phyloP scores from a whole-genome alignment of 176 grass and related monocot species.

The Chloris gayana region DNA sequence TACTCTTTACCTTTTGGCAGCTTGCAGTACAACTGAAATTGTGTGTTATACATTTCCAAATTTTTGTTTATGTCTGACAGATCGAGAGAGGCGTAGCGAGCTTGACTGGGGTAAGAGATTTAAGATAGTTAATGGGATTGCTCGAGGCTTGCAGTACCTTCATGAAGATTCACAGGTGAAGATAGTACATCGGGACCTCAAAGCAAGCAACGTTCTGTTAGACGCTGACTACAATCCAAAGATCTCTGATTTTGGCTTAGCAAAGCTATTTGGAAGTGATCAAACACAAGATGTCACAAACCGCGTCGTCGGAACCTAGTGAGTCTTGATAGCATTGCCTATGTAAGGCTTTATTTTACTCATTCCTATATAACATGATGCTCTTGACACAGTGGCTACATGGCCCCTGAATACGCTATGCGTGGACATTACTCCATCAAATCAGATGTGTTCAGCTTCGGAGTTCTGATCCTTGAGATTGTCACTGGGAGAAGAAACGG shows the following conservation, averaged over 20 bases:
- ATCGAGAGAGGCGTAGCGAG: conserved; percentile 32
- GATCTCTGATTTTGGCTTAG: conserved; percentile 80
- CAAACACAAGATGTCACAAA: conserved; percentile 61
- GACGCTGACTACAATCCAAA: conserved; percentile 63
- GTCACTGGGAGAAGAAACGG: conserved; percentile 62
- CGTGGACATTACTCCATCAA: conserved; percentile 71
- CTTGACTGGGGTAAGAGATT: conserved; percentile 55
- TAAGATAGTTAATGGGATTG: conserved; percentile 58
- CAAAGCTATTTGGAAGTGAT: conserved; percentile 60
- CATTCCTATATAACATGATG: not conserved
- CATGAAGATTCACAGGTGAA: conserved; percentile 81
- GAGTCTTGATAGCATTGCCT: conserved; percentile 32
- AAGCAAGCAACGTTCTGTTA: conserved; percentile 54
- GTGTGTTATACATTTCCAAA: conserved; percentile 1
- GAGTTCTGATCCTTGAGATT: conserved; percentile 72
- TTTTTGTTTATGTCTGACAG: conserved; percentile 35
- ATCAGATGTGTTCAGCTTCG: conserved; percentile 77
- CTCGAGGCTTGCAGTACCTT: conserved; percentile 77
- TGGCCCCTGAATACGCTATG: conserved; percentile 63
- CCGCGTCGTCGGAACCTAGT: conserved; percentile 72
- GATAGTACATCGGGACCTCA: conserved; percentile 73
- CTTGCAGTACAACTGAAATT: conserved; percentile 12
- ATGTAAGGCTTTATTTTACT: not conserved
- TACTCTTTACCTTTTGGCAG: not conserved
- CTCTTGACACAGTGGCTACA: conserved; percentile 51